phyloP scores from a whole-genome alignment of 139 green algal genomes.

The Tetratostichococcus sp. region DNA sequence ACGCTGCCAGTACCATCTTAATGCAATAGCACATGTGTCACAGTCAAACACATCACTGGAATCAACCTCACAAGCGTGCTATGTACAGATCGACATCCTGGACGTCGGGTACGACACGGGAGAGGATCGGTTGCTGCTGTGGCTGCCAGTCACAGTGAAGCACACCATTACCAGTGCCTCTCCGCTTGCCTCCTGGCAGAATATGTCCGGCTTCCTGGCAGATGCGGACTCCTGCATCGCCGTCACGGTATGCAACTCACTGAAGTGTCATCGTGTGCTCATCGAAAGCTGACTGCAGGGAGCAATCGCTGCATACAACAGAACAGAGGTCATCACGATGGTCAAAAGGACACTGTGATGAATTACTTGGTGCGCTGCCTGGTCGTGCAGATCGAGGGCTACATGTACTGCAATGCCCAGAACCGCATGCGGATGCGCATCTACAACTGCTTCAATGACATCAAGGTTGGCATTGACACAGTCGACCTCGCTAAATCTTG shows the following conservation, averaged over 20 bases:
- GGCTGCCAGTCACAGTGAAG: slow-evolving; percentile 51
- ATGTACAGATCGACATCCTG: slow-evolving; percentile 3
- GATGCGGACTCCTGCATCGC: slow-evolving; percentile 55
- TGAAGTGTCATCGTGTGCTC: too few relatives aligned
- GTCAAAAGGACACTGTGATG: too few relatives aligned
- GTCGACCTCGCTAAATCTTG: too few relatives aligned
- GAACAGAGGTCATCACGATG: too few relatives aligned
- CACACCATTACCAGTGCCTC: slow-evolving; percentile 56
- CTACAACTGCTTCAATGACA: slow-evolving; percentile 38
- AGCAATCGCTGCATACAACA: too few relatives aligned
- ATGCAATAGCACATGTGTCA: too few relatives aligned
- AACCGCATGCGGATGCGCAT: slow-evolving; percentile 50
- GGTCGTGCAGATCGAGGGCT: slow-evolving; percentile 42
- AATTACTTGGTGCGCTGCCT: too few relatives aligned
- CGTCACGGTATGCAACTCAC: slow-evolving; percentile 50
- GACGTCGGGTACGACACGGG: slow-evolving; percentile 39
- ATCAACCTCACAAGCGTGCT: too few relatives aligned
- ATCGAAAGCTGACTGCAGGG: too few relatives aligned
- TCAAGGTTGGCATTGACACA: slow-evolving; percentile 7
- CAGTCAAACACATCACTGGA: too few relatives aligned
- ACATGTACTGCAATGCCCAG: slow-evolving; percentile 32
- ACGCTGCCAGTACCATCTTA: too few relatives aligned
- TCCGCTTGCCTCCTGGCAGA: slow-evolving; percentile 35
- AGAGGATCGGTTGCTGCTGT: slow-evolving; percentile 42
- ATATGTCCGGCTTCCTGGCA: slow-evolving; percentile 18